These are phyloP conservation scores for Clitopilus passeckerianus DNA, from an alignment of 768 basidiomycete genomes.

Conservation along the genomic window DNA sequence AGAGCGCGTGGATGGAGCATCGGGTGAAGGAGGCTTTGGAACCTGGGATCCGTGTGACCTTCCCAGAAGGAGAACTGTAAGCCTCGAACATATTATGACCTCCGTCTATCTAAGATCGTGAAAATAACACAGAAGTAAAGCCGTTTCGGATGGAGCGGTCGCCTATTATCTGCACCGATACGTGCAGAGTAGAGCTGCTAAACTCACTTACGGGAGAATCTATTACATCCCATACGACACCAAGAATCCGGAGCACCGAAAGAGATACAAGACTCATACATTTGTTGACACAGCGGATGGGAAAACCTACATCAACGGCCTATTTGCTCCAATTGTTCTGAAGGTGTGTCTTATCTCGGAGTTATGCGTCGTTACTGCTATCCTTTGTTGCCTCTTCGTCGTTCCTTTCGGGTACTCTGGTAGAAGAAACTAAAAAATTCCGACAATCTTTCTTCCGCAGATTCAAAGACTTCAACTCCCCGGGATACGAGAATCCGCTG, in stretches of 20 bases:
- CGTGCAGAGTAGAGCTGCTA: constrained; percentile 19
- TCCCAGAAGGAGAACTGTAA: constrained; percentile 41
- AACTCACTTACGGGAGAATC: constrained; percentile 17
- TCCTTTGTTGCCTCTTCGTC: no score
- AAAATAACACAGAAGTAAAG: constrained; percentile 18
- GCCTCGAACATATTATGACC: no score
- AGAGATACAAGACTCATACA: constrained; percentile 2
- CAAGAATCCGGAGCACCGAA: constrained; percentile 14
- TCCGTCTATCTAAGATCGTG: background rate
- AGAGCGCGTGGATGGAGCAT: constrained; percentile 49
- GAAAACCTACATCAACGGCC: constrained; percentile 6
- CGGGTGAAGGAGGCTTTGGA: constrained; percentile 34
- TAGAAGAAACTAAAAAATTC: constrained; percentile 18
- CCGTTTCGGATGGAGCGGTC: constrained; percentile 24
- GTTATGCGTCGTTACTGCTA: no score
- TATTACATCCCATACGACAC: constrained; percentile 13
- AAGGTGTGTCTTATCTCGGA: constrained; percentile 12
- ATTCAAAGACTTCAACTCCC: background rate
- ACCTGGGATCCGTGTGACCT: constrained; percentile 34
- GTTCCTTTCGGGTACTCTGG: constrained; percentile 27
- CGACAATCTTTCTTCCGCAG: constrained; percentile 9
- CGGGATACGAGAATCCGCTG: background rate
- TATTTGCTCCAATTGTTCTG: constrained; percentile 18
- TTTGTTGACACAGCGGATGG: constrained; percentile 8
- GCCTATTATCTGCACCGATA: constrained; percentile 22